phyloP scores from a whole-genome alignment of 495 filamentous ascomycete genomes.

The Sabuloglossum arenarium region DNA sequence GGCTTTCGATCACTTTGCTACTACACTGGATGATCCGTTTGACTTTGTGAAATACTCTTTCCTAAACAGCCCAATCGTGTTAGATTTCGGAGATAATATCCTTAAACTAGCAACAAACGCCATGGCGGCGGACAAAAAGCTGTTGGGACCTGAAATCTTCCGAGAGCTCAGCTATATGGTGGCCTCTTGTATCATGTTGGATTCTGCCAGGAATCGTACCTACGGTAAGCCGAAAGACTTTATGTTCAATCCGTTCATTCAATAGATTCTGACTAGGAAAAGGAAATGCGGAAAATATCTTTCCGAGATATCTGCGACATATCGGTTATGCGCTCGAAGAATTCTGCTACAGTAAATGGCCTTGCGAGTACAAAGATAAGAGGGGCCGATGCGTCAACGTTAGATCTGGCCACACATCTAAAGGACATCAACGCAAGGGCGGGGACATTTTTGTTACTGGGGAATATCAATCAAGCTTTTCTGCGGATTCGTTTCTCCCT shows the following conservation, averaged over 20 bases:
- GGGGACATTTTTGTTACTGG: constrained; percentile 27
- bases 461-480: constrained; percentile 23
- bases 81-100: constrained; percentile 14
- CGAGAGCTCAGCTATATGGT: constrained; percentile 27
- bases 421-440: constrained; percentile 28
- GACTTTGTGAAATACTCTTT: constrained; percentile 31
- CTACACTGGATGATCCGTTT: constrained; percentile 28
- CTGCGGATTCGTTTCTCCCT: constrained; percentile 15
- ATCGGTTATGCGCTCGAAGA: constrained; percentile 25
- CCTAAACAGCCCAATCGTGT: constrained; percentile 23
- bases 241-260: too few relatives aligned
- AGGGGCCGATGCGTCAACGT: constrained; percentile 24
- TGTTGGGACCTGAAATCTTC: constrained; percentile 21
- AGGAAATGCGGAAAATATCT: constrained; percentile 8
- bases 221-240: constrained; percentile 13
- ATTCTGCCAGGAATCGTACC: constrained; percentile 24
- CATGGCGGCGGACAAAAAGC: background rate
- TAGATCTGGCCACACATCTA: constrained; percentile 20
- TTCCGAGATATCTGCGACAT: constrained; percentile 16
- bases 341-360: constrained; percentile 27
- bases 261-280: background rate
- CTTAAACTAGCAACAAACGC: background rate
- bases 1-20: constrained; percentile 36
- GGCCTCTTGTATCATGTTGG: constrained; percentile 31
- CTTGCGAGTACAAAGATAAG: constrained; percentile 22